These are phyloP conservation scores for Claviceps sp. DNA, from an alignment of 2,329 filamentous ascomycete species.

Conservation along the genomic window DNA sequence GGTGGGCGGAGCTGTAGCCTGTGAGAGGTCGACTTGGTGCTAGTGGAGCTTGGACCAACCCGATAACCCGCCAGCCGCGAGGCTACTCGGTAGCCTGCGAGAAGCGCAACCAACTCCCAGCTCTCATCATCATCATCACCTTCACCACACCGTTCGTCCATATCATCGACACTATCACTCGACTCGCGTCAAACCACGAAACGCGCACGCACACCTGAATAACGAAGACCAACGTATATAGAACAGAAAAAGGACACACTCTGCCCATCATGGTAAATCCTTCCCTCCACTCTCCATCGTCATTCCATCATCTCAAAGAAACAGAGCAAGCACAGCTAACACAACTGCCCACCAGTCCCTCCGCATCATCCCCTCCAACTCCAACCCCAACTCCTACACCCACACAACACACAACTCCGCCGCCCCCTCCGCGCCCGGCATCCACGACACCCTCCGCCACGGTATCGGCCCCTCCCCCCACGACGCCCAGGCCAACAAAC, in stretches of 20 bases:
- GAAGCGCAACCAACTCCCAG: slow-evolving; percentile 1
- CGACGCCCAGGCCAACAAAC: slow-evolving; percentile 29
- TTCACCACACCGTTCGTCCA: neutral
- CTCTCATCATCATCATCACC: neutral
- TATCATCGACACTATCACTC: neutral
- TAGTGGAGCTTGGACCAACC: neutral
- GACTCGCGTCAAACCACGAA: neutral
- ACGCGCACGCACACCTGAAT: neutral
- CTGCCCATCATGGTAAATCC: neutral
- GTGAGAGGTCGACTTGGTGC: too few species aligned
- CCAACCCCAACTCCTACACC: slow-evolving; percentile 52
- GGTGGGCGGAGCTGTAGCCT: too few species aligned
- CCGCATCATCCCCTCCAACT: slow-evolving; percentile 67
- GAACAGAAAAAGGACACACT: neutral
- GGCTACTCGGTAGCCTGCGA: slow-evolving; percentile 16
- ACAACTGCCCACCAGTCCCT: slow-evolving; percentile 48
- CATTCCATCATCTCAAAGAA: slow-evolving; percentile 1
- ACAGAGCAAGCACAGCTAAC: too few species aligned
- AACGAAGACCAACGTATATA: neutral
- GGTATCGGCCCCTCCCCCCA: slow-evolving; percentile 57
- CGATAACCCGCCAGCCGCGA: slow-evolving; percentile 10
- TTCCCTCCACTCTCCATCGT: slow-evolving; percentile 15
- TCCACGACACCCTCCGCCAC: slow-evolving; percentile 84
- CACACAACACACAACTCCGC: slow-evolving; percentile 48
- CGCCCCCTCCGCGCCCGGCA: slow-evolving; percentile 81